A percentile compares a stretch with the other conserved stretches of the same genome.
Conservation (phyloP, 2,329 filamentous ascomycete genomes). For the Aspergillus oerlinghausenensis region DNA sequence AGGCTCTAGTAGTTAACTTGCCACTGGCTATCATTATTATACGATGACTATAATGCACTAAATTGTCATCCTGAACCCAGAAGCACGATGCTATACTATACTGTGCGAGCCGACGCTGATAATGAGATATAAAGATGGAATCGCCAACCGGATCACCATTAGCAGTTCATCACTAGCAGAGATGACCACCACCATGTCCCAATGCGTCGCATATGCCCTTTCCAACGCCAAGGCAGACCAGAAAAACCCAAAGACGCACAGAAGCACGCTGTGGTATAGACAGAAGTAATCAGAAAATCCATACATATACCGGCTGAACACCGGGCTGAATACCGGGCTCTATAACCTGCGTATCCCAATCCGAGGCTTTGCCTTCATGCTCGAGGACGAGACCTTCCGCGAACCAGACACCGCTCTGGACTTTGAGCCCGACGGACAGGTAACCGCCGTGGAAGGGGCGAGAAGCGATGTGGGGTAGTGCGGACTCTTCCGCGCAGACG, state of each 20-base stretch:
- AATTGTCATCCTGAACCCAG: no score
- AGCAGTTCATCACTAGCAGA: no score
- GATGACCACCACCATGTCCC: no score
- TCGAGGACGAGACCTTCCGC: slow-evolving; percentile 21
- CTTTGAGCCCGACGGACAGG: slow-evolving; percentile 13
- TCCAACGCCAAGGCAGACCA: no score
- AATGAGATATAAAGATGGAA: no score
- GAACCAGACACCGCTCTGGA: slow-evolving; percentile 13
- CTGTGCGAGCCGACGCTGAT: no score
- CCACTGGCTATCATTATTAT: not conserved
- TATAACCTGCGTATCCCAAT: slow-evolving; percentile 33
- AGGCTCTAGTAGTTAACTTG: no score
- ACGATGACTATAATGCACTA: not conserved
- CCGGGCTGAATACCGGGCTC: slow-evolving; percentile 1
- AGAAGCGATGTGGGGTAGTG: slow-evolving; percentile 1
- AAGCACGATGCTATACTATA: no score
- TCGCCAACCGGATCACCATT: no score
- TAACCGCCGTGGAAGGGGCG: slow-evolving; percentile 1
- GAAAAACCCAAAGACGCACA: no score
- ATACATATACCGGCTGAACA: not conserved
- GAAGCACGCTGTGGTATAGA: not conserved
- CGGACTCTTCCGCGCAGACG: not conserved
- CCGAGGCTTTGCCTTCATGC: slow-evolving; percentile 27
- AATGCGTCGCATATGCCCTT: no score
- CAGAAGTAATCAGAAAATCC: slow-evolving; percentile 2